These are phyloP conservation scores for Carex pumila DNA, from an alignment of 176 grass and related monocot genomes.

Conservation along the genomic window DNA sequence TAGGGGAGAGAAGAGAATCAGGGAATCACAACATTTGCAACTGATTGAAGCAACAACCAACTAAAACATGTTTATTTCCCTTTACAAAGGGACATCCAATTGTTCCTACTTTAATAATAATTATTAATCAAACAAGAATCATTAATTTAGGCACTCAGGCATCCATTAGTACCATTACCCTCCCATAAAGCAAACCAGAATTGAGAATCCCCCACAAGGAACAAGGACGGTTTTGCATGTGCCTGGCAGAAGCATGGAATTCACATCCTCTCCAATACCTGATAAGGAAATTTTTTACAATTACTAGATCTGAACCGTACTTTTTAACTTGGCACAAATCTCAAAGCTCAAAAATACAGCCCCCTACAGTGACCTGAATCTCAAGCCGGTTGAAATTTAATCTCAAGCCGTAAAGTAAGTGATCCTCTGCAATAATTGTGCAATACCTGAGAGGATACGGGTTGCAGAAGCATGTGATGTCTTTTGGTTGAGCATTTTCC, in stretches of 20 bases:
- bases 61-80: not conserved
- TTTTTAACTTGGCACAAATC: too few species aligned
- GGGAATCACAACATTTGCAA: not conserved
- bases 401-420: too few species aligned
- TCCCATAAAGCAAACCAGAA: not conserved
- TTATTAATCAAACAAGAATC: not conserved
- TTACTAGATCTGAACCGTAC: too few species aligned
- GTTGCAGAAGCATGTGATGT: slow-evolving; percentile 17
- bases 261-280: too few species aligned
- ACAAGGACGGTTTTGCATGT: slow-evolving; percentile 21
- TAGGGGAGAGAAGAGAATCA: not conserved
- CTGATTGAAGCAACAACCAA: not conserved
- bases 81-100: not conserved
- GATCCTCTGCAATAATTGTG: too few species aligned
- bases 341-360: too few species aligned
- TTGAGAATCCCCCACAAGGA: not conserved
- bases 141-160: not conserved
- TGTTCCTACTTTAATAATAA: not conserved
- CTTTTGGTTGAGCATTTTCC: not conserved
- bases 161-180: slow-evolving; percentile 20
- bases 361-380: too few species aligned
- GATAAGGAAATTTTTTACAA: too few species aligned
- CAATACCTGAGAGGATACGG: too few species aligned
- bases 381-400: too few species aligned
- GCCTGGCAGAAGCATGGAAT: slow-evolving; percentile 11